Evolutionary conservation across 352 stramenopile genomes (phyloP), one percentile per base, ranked within the genome.

Genomic region (Globisporangium camurandrum): DNA sequence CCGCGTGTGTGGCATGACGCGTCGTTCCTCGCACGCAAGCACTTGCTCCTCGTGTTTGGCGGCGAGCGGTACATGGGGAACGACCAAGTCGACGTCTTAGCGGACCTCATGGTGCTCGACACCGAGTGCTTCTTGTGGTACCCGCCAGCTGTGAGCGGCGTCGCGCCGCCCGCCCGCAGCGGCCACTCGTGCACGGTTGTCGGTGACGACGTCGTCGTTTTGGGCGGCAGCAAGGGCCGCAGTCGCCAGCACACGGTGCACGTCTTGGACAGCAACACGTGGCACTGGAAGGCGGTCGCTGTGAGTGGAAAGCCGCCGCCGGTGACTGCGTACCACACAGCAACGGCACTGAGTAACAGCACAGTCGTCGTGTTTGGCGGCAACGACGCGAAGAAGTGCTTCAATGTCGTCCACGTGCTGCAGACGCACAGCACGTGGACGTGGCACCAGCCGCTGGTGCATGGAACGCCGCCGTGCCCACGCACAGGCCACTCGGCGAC

Each of bases 91-190:
- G 73, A 90, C 46, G 62, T 86, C 49, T 66, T 93, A 37, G 89
- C 70, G 38, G 80, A 92, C 47, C 80, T 92, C 30, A 84, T 95
- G 85, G 86, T 97, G 37, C 71, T 98, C 5, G 93, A 98, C 62
- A 96, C 84, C 4, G 86, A 97, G 61, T 97, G 92, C 56, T 95
- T 97, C 55, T 56, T 96, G 26, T 97, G 92, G 92, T 97, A 97
- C 59, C 90, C 90, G 19, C 89, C 93, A 14, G 75, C 82, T 5
- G 77, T 96, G 22, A 81, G 62, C 30, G 83, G 83, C n/a, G 62
- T 76, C 8, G 54, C 73, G 14, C 83, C 83, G 16, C 65, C 69
- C 14, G 69, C 75, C 12, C 66, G 72, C 52, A 88, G 80, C 34
- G 83, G 83, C 11, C 83, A 94, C 56, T 72, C 78, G 17, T 88